These are phyloP conservation scores for Candida pini DNA, from an alignment of 805 yeast genomes.

Conservation along the genomic window DNA sequence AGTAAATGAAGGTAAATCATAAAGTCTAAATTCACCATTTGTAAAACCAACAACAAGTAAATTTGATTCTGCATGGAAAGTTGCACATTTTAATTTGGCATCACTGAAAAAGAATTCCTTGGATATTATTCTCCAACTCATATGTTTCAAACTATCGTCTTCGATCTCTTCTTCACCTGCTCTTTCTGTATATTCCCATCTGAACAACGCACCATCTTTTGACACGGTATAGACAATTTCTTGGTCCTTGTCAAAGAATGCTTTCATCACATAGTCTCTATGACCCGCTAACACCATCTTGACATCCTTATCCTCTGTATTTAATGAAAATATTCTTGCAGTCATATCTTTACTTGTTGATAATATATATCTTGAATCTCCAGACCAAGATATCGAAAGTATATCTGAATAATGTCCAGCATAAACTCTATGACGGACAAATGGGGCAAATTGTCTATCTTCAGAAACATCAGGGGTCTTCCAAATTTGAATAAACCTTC, in stretches of 20 bases:
- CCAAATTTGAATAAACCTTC: constrained; percentile 88
- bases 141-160: constrained; percentile 37
- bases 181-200: constrained; percentile 78
- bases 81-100: constrained; percentile 68
- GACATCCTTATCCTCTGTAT: constrained; percentile 64
- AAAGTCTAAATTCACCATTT: constrained; percentile 85
- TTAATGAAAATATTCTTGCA: constrained; percentile 74
- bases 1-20: constrained; percentile 78
- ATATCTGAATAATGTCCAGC: constrained; percentile 91
- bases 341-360: constrained; percentile 89
- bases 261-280: constrained; percentile 78
- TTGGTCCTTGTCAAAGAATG: constrained; percentile 83
- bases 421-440: constrained; percentile 81
- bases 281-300: constrained; percentile 90
- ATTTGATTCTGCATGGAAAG: constrained; percentile 71
- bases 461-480: constrained; percentile 75
- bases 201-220: constrained; percentile 90
- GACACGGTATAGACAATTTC: constrained; percentile 88
- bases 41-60: constrained; percentile 83
- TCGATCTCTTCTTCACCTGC: constrained; percentile 44
- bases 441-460: constrained; percentile 94
- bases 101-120: constrained; percentile 73
- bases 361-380: constrained; percentile 81
- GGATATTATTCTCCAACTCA: constrained; percentile 78
- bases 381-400: constrained; percentile 77